Conservation (phyloP, 2,329 filamentous ascomycete genomes). For the Trematosphaeria pertusa region DNA sequence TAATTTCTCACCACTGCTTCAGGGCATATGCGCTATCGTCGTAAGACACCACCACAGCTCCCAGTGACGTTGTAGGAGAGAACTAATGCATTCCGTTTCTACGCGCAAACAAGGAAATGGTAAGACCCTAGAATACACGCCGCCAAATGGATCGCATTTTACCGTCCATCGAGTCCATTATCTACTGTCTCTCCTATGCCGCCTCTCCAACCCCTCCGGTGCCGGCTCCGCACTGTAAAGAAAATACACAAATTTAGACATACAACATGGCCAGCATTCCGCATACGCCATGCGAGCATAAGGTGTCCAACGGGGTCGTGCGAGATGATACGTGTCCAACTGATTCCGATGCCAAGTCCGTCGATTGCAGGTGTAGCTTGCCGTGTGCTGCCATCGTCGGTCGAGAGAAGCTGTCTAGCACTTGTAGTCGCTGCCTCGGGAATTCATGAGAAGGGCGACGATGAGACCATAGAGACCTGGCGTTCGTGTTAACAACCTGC, state of each 20-base stretch:
- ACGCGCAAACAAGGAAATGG: conserved; percentile 36
- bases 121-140: conserved; percentile 46
- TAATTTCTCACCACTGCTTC: no score
- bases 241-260: conserved; percentile 46
- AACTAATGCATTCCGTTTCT: conserved; percentile 43
- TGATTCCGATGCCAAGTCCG: conserved; percentile 24
- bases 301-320: conserved; percentile 23
- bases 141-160: conserved; percentile 43
- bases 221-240: conserved; percentile 21
- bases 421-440: conserved; percentile 64
- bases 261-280: conserved; percentile 40
- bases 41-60: no score
- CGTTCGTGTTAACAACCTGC: conserved; percentile 12
- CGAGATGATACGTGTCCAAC: conserved; percentile 28
- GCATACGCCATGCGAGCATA: conserved; percentile 34
- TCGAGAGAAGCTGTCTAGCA: conserved; percentile 24
- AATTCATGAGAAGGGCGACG: conserved; percentile 99
- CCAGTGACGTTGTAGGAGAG: no score
- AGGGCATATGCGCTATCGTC: no score
- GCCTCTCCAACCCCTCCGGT: conserved; percentile 7
- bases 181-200: conserved; percentile 30
- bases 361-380: conserved; percentile 37
- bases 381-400: conserved; percentile 36
- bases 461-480: conserved; percentile 98
- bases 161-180: conserved; percentile 40